Evolutionary conservation across 1,139 yeast genomes (phyloP), one percentile per base, ranked within the genome.

Genomic region (Zygoascus sp.): DNA sequence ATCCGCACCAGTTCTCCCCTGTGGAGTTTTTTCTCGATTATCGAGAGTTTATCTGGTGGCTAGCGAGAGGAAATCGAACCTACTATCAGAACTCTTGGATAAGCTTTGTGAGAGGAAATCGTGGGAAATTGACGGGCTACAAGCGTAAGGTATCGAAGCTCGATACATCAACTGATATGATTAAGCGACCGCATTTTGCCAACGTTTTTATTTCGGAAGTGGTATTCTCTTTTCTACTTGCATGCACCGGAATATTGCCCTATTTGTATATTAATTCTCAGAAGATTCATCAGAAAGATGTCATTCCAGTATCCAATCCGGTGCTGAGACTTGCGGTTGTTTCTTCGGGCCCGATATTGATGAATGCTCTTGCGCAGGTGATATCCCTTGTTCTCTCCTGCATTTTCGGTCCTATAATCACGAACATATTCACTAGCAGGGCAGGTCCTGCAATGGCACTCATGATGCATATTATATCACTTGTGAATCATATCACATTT

Each of bases 391-490:
- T 65, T 0, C 25, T 81, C 3, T 77, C 89, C 0, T 63, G 76
- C 42, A 51, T 72, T 21, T 67, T 74, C 58, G 88, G 79, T 59
- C 68, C 96, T 59, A 61, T 89, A 62, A 79, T 89, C 57, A 89
- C 89, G 48, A 67, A 86, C 71, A 20, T 42, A 9, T 35, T 35
- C 15, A 22, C 39, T 2, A 27, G 40, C 20, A 89, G 96, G 70
- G 21, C 13, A 13, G 40, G 41, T 2, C 83, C 96, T 17, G 90
- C 84, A 40, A 78, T 88, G 75, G 97, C 98, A 27, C 96, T 85
- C 58, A 70, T 89, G 63, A 94, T 97, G 23, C 98, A 90, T 65
- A 96, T 95, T 68, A 72, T 85, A 15, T 74, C 88, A 0, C 74
- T 86, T 1, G 16, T 82, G 1, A 60, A 74, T 10, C 80, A 83